Evolutionary conservation across 441 rosid species (phyloP).

Genomic region (Corymbia calophylla): DNA sequence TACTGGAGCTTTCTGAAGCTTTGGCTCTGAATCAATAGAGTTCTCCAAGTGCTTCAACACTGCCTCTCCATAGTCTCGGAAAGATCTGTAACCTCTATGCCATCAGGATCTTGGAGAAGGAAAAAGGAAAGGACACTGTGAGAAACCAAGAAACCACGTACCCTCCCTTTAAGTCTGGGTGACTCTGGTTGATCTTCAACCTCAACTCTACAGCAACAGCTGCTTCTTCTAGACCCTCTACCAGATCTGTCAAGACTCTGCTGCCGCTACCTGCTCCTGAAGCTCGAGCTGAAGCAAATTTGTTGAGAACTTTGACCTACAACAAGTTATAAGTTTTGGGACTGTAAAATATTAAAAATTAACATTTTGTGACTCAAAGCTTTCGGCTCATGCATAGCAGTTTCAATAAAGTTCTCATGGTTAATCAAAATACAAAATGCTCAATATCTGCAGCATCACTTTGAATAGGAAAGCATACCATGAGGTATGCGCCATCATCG

Average conservation of each 20-base stretch:
- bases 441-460: not conserved
- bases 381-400: not conserved
- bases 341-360: not conserved
- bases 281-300: conserved; percentile 90
- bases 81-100: conserved; percentile 47
- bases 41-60: conserved; percentile 69
- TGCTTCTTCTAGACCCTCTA: conserved; percentile 82
- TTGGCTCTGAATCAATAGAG: conserved; percentile 40
- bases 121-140: not conserved
- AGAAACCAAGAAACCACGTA: conserved; percentile 23
- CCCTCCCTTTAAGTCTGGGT: conserved; percentile 93
- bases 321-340: not conserved
- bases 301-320: conserved; percentile 90
- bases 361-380: not conserved
- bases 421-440: not conserved
- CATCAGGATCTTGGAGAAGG: not conserved
- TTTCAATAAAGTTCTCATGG: not conserved
- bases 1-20: conserved; percentile 78
- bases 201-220: conserved; percentile 73
- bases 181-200: conserved; percentile 76
- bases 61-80: conserved; percentile 88
- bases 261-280: conserved; percentile 65
- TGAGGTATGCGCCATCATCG: conserved; percentile 97
- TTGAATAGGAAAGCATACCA: conserved; percentile 41
- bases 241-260: conserved; percentile 81